These are phyloP conservation scores for Groenewaldozyma salmanticensis DNA, from an alignment of 805 yeast genomes.

Conservation along the genomic window DNA sequence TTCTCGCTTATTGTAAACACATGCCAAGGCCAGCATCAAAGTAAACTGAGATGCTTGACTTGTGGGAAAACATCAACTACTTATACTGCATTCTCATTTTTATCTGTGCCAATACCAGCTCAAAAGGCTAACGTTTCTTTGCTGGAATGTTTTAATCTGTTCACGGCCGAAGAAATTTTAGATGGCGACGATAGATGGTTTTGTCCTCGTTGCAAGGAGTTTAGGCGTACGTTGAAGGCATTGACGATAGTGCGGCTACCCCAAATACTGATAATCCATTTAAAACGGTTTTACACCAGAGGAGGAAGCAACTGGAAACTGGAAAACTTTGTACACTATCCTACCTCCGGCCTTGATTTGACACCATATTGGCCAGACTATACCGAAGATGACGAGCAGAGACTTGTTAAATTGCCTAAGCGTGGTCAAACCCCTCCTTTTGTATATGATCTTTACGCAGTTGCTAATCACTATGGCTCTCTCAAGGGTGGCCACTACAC, in stretches of 20 bases:
- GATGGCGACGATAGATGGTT: constrained; percentile 77
- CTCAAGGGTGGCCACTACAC: constrained; percentile 87
- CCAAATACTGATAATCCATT: constrained; percentile 65
- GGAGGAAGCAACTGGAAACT: constrained; percentile 36
- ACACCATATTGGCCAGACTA: constrained; percentile 64
- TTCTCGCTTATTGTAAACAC: constrained; percentile 70
- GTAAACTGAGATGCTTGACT: constrained; percentile 62
- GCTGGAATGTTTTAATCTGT: constrained; percentile 64
- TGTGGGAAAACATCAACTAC: constrained; percentile 79
- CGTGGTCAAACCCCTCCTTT: constrained; percentile 79
- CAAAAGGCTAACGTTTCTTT: constrained; percentile 31
- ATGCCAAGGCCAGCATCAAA: constrained; percentile 82
- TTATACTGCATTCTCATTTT: constrained; percentile 68
- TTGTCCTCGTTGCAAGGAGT: constrained; percentile 65
- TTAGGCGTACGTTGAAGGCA: constrained; percentile 56
- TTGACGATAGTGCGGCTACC: constrained; percentile 73
- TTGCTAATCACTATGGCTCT: constrained; percentile 76
- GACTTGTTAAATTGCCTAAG: constrained; percentile 41
- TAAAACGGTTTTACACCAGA: constrained; percentile 59
- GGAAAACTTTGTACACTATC: constrained; percentile 60
- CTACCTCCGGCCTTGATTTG: constrained; percentile 49
- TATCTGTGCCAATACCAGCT: constrained; percentile 69
- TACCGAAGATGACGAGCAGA: constrained; percentile 32
- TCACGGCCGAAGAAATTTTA: constrained; percentile 62
- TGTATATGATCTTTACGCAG: constrained; percentile 65